Percentiles rank a stretch among this genome's conserved stretches.
These are phyloP conservation scores for Candida germanica DNA, from an alignment of 805 yeast genomes.

Conservation along the genomic window DNA sequence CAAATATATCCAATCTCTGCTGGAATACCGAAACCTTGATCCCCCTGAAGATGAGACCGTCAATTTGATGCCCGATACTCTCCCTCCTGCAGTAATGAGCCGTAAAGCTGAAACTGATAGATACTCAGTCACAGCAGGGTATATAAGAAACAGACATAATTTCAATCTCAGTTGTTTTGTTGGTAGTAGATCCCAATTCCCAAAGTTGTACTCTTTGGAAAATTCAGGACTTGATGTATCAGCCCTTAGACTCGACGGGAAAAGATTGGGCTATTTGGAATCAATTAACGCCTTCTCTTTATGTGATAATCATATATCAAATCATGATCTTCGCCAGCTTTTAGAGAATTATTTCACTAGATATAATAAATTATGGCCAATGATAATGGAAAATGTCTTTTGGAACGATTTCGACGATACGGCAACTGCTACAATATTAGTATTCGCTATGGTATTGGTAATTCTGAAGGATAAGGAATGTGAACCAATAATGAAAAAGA, in stretches of 20 bases:
- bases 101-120: not conserved
- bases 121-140: not conserved
- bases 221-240: too few relatives aligned
- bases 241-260: too few relatives aligned
- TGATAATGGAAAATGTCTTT: slow-evolving; percentile 24
- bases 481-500: slow-evolving; percentile 19
- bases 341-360: slow-evolving; percentile 27
- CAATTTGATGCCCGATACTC: not conserved
- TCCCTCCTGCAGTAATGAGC: not conserved
- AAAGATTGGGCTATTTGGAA: slow-evolving; percentile 1
- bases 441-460: slow-evolving; percentile 24
- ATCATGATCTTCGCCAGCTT: slow-evolving; percentile 9
- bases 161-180: not conserved
- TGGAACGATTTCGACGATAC: slow-evolving; percentile 23
- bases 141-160: not conserved
- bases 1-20: too few relatives aligned
- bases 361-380: slow-evolving; percentile 28
- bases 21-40: not conserved
- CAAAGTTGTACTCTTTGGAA: too few relatives aligned
- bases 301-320: not conserved
- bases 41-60: not conserved
- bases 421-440: slow-evolving; percentile 18
- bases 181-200: not conserved
- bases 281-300: slow-evolving; percentile 2
- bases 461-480: slow-evolving; percentile 26